Conservation (phyloP, 1,284 basidiomycete species). For the Farysia itapuensis region DNA sequence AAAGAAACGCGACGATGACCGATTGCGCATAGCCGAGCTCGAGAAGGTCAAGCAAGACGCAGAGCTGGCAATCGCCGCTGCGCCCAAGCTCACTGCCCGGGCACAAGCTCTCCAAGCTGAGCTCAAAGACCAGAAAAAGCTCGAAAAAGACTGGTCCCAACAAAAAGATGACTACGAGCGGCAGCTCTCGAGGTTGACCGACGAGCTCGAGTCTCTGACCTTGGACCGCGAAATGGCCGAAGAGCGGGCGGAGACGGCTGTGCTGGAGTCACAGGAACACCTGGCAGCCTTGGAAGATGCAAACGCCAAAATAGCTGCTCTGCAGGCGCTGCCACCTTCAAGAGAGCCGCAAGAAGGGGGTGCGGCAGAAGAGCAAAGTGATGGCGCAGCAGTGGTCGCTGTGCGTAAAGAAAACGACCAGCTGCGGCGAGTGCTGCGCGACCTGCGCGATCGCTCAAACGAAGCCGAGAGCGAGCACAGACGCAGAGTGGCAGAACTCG, state of each 20-base stretch:
- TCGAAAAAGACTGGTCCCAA: constrained; percentile 47
- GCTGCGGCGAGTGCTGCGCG: constrained; percentile 80
- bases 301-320: constrained; percentile 62
- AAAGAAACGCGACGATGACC: constrained; percentile 80
- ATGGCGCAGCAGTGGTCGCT: constrained; percentile 62
- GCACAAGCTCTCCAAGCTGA: constrained; percentile 44
- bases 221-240: constrained; percentile 97
- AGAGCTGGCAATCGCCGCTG: constrained; percentile 74
- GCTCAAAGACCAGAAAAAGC: constrained; percentile 43
- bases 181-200: constrained; percentile 72
- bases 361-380: constrained; percentile 3
- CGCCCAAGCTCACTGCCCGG: constrained; percentile 70
- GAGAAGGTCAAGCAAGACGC: constrained; percentile 80
- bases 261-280: constrained; percentile 75
- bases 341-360: constrained; percentile 4
- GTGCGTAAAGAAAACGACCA: constrained; percentile 95
- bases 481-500: constrained; percentile 78
- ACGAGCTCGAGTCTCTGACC: constrained; percentile 90
- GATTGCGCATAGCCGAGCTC: constrained; percentile 78
- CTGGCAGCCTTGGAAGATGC: constrained; percentile 82
- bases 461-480: constrained; percentile 86
- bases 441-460: constrained; percentile 60
- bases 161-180: constrained; percentile 43
- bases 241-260: constrained; percentile 81
- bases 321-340: constrained; percentile 17